Conservation (phyloP, 805 yeast genomes). For the Starmera pachycereana region DNA sequence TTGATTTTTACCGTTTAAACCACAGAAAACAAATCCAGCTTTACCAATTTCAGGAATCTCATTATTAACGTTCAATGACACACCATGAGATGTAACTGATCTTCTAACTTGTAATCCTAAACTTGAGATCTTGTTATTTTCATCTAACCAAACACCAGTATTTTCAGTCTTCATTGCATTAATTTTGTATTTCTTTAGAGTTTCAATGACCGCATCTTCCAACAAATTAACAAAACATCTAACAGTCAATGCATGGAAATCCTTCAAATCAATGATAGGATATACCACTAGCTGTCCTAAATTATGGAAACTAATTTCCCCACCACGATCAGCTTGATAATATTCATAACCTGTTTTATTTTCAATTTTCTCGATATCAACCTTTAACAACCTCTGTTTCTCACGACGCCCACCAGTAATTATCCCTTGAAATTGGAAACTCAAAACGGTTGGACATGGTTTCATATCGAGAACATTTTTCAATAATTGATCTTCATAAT, state of each 20-base stretch:
- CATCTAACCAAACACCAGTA: slow-evolving; percentile 82
- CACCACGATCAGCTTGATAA: slow-evolving; percentile 83
- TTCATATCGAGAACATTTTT: slow-evolving; percentile 33
- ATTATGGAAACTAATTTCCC: slow-evolving; percentile 95
- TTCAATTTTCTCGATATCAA: slow-evolving; percentile 14
- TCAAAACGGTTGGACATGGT: slow-evolving; percentile 59
- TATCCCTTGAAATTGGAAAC: slow-evolving; percentile 79
- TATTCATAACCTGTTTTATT: slow-evolving; percentile 41
- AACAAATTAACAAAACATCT: slow-evolving; percentile 58
- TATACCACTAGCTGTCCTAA: slow-evolving; percentile 90
- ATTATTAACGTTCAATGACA: slow-evolving; percentile 70
- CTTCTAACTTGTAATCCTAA: slow-evolving; percentile 83
- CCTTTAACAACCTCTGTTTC: slow-evolving; percentile 33
- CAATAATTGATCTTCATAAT: slow-evolving; percentile 36
- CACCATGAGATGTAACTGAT: slow-evolving; percentile 81
- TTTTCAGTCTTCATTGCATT: slow-evolving; percentile 42
- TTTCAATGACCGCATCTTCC: slow-evolving; percentile 43
- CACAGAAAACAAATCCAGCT: slow-evolving; percentile 68
- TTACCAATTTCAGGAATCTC: slow-evolving; percentile 62
- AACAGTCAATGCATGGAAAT: slow-evolving; percentile 45
- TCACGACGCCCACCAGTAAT: slow-evolving; percentile 91
- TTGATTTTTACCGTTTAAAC: slow-evolving; percentile 54
- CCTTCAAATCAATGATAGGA: slow-evolving; percentile 61
- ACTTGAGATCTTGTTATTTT: slow-evolving; percentile 63
- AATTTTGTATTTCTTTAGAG: slow-evolving; percentile 32